Evolutionary conservation across 805 yeast species (phyloP).

Genomic region (Komagataella phaffii): DNA sequence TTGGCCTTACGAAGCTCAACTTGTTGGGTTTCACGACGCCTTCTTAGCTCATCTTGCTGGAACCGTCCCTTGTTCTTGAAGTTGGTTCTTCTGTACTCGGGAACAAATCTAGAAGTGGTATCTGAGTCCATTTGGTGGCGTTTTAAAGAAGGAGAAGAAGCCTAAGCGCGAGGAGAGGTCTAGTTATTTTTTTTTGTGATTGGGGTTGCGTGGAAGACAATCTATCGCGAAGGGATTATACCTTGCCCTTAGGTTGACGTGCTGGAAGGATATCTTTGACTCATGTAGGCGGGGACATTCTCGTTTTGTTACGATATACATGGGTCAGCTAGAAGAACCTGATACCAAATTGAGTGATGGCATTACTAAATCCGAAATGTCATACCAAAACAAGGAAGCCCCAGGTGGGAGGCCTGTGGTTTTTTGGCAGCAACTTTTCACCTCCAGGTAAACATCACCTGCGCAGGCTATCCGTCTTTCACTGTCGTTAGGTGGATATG

Average conservation of each 20-base stretch:
- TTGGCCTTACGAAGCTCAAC: constrained; percentile 93
- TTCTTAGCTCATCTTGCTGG: constrained; percentile 90
- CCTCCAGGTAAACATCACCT: too few species aligned
- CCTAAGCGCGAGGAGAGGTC: not conserved
- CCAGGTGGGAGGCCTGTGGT: too few species aligned
- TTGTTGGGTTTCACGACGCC: constrained; percentile 95
- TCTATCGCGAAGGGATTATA: not conserved
- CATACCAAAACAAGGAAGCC: too few species aligned
- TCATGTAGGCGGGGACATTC: too few species aligned
- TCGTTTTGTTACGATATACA: too few species aligned
- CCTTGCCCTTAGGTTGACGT: too few species aligned
- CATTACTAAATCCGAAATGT: too few species aligned
- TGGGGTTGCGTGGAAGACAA: not conserved
- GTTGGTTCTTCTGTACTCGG: constrained; percentile 94
- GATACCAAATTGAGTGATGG: too few species aligned
- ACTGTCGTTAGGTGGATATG: not conserved
- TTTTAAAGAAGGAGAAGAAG: not conserved
- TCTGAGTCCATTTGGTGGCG: constrained; percentile 50
- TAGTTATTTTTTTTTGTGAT: not conserved
- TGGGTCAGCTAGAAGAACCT: too few species aligned
- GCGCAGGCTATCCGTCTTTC: not conserved
- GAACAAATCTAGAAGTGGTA: constrained; percentile 73
- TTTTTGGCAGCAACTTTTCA: too few species aligned
- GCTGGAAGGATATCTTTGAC: too few species aligned
- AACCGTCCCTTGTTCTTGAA: constrained; percentile 92